phyloP scores from a whole-genome alignment of 2,329 filamentous ascomycete genomes.

The Sporothrix dimorphospora region DNA sequence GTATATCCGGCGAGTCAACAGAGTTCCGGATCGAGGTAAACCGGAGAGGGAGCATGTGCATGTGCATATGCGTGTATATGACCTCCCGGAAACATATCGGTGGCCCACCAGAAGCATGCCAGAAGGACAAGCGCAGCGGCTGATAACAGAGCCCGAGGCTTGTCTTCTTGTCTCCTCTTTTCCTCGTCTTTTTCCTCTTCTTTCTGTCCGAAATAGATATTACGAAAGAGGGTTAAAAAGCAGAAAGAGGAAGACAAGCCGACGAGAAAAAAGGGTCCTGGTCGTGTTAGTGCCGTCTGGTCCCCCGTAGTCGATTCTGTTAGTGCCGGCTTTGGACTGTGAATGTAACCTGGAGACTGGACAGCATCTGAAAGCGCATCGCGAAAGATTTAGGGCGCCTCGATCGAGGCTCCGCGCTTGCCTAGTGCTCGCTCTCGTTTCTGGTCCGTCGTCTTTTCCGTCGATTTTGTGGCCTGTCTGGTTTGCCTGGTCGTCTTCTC shows the following conservation, averaged over 20 bases:
- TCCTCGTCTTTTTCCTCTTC: not conserved
- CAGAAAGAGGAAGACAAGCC: not conserved
- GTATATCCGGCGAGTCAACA: slow-evolving; percentile 4
- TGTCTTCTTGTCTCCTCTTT: not conserved
- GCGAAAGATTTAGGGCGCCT: not conserved
- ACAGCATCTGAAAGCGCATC: not conserved
- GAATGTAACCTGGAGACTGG: too few species aligned
- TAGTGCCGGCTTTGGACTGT: slow-evolving; percentile 9
- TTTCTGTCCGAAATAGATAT: not conserved
- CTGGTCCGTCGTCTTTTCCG: not conserved
- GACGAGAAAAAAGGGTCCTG: not conserved
- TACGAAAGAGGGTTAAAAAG: slow-evolving; percentile 2
- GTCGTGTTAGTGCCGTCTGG: not conserved
- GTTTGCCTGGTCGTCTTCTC: not conserved
- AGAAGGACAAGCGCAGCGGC: not conserved
- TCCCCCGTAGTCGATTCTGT: not conserved
- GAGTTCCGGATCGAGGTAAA: not conserved
- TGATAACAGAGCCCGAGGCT: not conserved
- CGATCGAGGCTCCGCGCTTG: not conserved
- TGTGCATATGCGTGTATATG: not conserved
- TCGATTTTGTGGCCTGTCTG: not conserved
- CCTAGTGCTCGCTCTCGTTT: not conserved
- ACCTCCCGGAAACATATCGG: not conserved
- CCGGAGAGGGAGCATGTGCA: not conserved
- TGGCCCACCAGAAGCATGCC: not conserved